Evolutionary conservation across 140 eudicot genomes (phyloP), one percentile per base, ranked within the genome.

Genomic region (Ambrosia hybrid): DNA sequence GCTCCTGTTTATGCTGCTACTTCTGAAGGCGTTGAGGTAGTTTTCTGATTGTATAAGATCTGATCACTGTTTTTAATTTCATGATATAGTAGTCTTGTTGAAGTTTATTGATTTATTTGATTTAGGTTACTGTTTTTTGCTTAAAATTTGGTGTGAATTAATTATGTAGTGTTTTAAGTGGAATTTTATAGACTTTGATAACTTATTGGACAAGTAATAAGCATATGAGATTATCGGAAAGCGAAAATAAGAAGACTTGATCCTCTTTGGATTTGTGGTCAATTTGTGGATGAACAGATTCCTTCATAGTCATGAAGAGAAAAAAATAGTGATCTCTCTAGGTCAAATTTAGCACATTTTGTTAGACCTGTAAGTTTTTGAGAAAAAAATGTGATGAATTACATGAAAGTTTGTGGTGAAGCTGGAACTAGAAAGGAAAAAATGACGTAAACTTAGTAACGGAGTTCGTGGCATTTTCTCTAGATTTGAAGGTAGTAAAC

Each of bases 1-100:
- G 16, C 83, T 38, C 86, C 88, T 10, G 95, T 78, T 17, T 85
- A 80, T 65, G 88, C 97, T 60, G 88, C 85, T 4, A 67, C 81
- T 16, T 79, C 96, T 9, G 90, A 93, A 76, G 96, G 97, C 76
- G 98, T 93, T 43, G 91, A 90, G 98, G 98, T 84, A 83, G 58
- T 72, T 70, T 4, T 34, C n/a, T 68, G 0, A 38, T 13, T 8
- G n/a, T n/a, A 30, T 43, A 11, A 60, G 39, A 75, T 64, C 15
- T 30, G 4, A 8, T 63, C 0, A 0, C 10, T 36, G 12, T 2
- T 46, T 11, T 58, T 21, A 11, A 51, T 65, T 72, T 33, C 17
- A 63, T 49, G 45, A 63, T 80, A 36, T 80, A 5, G 57, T 30
- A 39, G 59, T 37, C 14, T 1, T 6, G 0, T 65, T 61, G 49